Base-by-base conservation (phyloP, 805 yeast species). In the Tetrapisispora taiwanensis region DNA sequence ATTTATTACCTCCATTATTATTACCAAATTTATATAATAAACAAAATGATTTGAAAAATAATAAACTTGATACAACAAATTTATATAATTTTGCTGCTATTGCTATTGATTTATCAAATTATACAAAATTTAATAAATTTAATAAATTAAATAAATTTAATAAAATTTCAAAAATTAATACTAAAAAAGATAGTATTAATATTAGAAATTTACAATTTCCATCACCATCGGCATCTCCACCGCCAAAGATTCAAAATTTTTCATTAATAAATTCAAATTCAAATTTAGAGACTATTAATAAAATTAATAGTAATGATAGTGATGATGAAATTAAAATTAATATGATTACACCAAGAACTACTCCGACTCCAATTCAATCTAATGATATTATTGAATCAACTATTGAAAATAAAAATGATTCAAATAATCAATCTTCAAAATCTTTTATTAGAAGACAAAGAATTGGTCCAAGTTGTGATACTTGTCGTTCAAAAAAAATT, bases 391-490 rank as follows among this genome's bases (percentile, higher is more conserved):
- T 28, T 14, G 9, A 31, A 31, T 28, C n/a, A n/a, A n/a, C n/a
- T n/a, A 30, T 10, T 14, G 12, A 9, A 10, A 30, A 30, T 14
- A 30, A 9, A 14, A 30, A 6, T 14, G 12, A 30, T 30, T 30
- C 14, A 8, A 6, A 6, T 27, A 12, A 15, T 9, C n/a, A 28
- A 28, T 12, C n/a, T 28, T 4, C 40, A 7, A 37, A 37, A 17
- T 7, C 22, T 15, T 37, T 17, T 18, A 15, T 45, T 9, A 56
- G 64, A 45, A 59, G 88, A 53, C 90, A 82, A 63, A 65, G 90
- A 45, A 69, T 77, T 20, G 90, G 90, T 0, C 90, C 90, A 7
- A 75, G 83, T 30, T 82, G 90, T 60, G 88, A 82, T 58, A 67
- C 75, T 41, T 82, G 90, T 59, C 69, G 88, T 44, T 58, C 75